Evolutionary conservation across 371 early-diverging fungal species (phyloP), one percentile per base, ranked within the genome.

Genomic region (Lichtheimia ramosa): DNA sequence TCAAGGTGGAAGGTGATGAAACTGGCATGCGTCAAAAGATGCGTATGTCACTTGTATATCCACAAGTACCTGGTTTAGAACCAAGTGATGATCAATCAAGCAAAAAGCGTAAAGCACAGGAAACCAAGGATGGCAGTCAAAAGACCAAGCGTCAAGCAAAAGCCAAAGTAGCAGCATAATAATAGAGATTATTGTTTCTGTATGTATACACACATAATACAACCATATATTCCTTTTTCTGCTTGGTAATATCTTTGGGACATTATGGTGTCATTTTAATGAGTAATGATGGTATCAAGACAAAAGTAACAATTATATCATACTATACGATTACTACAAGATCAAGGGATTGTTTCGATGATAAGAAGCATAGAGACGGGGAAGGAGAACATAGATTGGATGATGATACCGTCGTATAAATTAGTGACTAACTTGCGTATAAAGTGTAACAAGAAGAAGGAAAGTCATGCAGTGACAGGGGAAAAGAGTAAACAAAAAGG

Each of bases 1-100:
- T 96, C 43, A 71, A 81, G 23, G 90, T 96, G 39, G 87, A 91
- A 60, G 92, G 94, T 73, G 88, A 74, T 61, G 83, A 75, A 48
- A 75, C 84, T 12, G 85, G 88, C 48, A 84, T 87, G 83, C 74
- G 88, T 15, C 86, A 87, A 69, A 88, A 86, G 68, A 75, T 89
- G 68, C 75, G 79, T 54, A 82, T 88, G 83, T 70, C 65, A 42
- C 69, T 95, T 49, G 73, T 92, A 8, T 83, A 87, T 59, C 93
- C 95, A 3, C 60, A 54, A 51, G 80, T 91, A 8, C 74, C 73
- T 50, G 86, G 83, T 7, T 66, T 87, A 16, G 34, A 34, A 34
- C 34, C 34, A 8, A 34, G 34, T 8, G 50, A 41, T 8, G 50
- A 41, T 42, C 48, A 52, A 15, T 60, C 39, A 43, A 15, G 52